These are phyloP conservation scores for Ophiocordyceps sinensis DNA, from an alignment of 2,329 filamentous ascomycete genomes.

Conservation along the genomic window DNA sequence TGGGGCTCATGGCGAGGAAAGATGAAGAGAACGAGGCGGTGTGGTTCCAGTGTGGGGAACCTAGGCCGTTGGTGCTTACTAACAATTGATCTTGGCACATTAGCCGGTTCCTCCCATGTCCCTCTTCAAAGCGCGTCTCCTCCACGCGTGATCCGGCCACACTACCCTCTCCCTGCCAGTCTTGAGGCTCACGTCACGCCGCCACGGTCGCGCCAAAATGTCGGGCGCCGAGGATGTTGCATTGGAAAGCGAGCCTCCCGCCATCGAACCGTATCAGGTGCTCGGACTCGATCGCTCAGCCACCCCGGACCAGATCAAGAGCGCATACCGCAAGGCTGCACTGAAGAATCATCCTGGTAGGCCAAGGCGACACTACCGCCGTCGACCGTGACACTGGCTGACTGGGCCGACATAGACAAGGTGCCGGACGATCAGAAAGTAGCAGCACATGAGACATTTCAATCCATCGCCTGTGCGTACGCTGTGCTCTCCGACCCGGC, in stretches of 20 bases:
- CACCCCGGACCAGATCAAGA: slow-evolving; percentile 68
- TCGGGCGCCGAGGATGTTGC: slow-evolving; percentile 36
- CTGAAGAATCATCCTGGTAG: slow-evolving; percentile 75
- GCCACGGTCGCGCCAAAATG: slow-evolving; percentile 18
- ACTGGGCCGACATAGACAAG: slow-evolving; percentile 48
- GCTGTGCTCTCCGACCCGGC: slow-evolving; percentile 75
- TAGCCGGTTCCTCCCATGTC: too few species aligned
- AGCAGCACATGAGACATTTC: slow-evolving; percentile 67
- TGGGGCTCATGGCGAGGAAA: slow-evolving; percentile 7
- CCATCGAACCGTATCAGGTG: slow-evolving; percentile 64
- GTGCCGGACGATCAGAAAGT: slow-evolving; percentile 52
- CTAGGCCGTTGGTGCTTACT: neutral
- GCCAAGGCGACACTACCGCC: slow-evolving; percentile 3
- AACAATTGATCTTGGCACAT: too few species aligned
- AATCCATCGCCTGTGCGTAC: slow-evolving; percentile 85
- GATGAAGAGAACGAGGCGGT: neutral
- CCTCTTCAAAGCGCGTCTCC: slow-evolving; percentile 1
- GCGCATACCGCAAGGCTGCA: slow-evolving; percentile 81
- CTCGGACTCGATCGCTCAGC: slow-evolving; percentile 58
- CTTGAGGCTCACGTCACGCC: slow-evolving; percentile 2
- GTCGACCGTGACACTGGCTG: slow-evolving; percentile 4
- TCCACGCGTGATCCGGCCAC: slow-evolving; percentile 6
- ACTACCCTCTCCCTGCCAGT: neutral
- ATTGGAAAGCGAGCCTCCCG: slow-evolving; percentile 42
- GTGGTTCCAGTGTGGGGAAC: neutral